A percentile compares a stretch with the other conserved stretches of the same genome.
Evolutionary conservation across 805 yeast species (phyloP).

Genomic region (Candida nitratophila): DNA sequence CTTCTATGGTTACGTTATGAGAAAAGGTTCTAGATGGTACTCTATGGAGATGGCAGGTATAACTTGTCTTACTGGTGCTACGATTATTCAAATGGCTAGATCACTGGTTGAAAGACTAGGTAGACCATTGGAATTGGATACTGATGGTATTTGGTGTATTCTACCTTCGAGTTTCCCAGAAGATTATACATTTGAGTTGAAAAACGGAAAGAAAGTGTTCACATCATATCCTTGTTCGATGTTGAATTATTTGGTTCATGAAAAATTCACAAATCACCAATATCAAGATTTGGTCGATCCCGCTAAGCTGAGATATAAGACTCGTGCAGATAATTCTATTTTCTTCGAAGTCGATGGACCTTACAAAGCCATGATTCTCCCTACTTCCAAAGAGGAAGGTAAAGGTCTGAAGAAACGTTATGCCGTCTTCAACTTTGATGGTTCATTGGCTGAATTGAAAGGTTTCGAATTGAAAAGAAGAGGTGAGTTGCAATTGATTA

Average conservation of each 20-base stretch:
- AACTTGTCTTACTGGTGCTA: conserved; percentile 96
- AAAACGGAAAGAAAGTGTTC: conserved; percentile 69
- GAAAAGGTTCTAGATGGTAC: conserved; percentile 98
- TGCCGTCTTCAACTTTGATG: conserved; percentile 95
- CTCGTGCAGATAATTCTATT: conserved; percentile 84
- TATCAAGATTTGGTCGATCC: conserved; percentile 83
- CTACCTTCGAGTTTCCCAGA: conserved; percentile 92
- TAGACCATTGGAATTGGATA: conserved; percentile 90
- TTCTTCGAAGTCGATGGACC: conserved; percentile 99
- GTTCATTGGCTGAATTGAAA: conserved; percentile 87
- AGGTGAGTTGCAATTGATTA: conserved; percentile 90
- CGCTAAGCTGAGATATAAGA: conserved; percentile 57
- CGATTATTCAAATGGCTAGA: conserved; percentile 96
- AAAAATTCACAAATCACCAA: conserved; percentile 86
- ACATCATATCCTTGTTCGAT: conserved; percentile 93
- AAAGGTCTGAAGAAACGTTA: conserved; percentile 93
- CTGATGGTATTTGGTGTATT: conserved; percentile 99
- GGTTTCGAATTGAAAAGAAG: conserved; percentile 96
- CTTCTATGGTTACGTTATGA: conserved; percentile 97
- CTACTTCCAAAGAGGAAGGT: conserved; percentile 96
- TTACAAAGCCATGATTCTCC: conserved; percentile 92
- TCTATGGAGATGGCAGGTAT: conserved; percentile 99
- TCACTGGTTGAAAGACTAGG: conserved; percentile 87
- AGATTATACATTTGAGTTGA: conserved; percentile 60
- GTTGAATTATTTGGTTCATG: conserved; percentile 90